Evolutionary conservation across 805 yeast species (phyloP), one percentile per base, ranked within the genome.

Genomic region (Saccharomyces jurei): DNA sequence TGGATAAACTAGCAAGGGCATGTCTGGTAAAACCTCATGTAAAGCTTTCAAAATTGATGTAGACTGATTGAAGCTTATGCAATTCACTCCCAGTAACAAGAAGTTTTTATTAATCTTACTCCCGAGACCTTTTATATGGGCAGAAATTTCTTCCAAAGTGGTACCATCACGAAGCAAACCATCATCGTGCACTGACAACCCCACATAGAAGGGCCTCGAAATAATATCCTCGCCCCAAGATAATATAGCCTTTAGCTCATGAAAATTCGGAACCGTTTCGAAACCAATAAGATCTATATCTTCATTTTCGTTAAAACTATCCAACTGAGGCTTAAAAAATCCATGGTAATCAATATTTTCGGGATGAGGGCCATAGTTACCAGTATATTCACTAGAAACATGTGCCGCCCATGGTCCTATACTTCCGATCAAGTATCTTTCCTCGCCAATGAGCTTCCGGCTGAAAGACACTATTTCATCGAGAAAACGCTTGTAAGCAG

Each of bases 401-500:
- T 70, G 81, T 0, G 90, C 86, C 0, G 91, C 94, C 63, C 80
- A 87, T 0, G 94, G 89, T 0, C 95, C 96, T 31, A 86, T 68
- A 6, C 87, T 81, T 0, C 86, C 94, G 1, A 62, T 53, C 36
- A 58, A 53, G 50, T 58, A 61, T 32, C 46, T 52, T 28, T 54
- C 61, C 21, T 55, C 54, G 25, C 61, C 63, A 29, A 59, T 56
- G 49, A 58, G 52, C 13, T 44, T 50, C 10, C 64, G 54, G 4
- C 58, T 52, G 44, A 61, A 62, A 1, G 48, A 13, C 17, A 57
- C 60, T n/a, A 63, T 62, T 22, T 55, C 53, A 29, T 50, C 52
- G 32, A 62, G 51, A 47, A 63, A 48, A 11, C 46, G 52, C 22
- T 55, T 49, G 51, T 63, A 62, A 50, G 61, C 59, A 11, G 41